Evolutionary conservation across 208 protist species (phyloP).

Genomic region (Trypanosomatidae sp.): DNA sequence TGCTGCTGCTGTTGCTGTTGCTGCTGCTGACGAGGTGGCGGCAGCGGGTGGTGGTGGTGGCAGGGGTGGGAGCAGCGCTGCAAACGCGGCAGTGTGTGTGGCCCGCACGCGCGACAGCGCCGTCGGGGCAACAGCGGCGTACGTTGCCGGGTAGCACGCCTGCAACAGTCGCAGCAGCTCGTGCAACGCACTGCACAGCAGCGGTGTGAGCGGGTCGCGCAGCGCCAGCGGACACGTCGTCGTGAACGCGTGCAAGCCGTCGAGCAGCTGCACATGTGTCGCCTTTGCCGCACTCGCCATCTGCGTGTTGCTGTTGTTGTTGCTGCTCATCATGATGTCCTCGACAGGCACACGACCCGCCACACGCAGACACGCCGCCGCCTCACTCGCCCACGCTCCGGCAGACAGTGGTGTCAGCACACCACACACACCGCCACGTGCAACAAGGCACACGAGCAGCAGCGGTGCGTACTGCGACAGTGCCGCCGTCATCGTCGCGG

Average conservation of each 20-base stretch:
- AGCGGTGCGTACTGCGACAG: slow-evolving; percentile 32
- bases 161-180: slow-evolving; percentile 41
- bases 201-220: slow-evolving; percentile 31
- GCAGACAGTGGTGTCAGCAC: slow-evolving; percentile 22
- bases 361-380: slow-evolving; percentile 33
- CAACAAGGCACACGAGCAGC: slow-evolving; percentile 36
- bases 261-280: slow-evolving; percentile 13
- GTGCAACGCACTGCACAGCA: slow-evolving; percentile 29
- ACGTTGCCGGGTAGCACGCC: slow-evolving; percentile 22
- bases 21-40: no score
- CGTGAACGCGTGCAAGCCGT: slow-evolving; percentile 32
- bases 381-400: slow-evolving; percentile 39
- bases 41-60: no score
- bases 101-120: background rate
- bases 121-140: background rate
- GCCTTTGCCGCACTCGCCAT: no score
- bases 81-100: background rate
- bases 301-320: no score
- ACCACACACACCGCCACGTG: slow-evolving; percentile 37
- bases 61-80: background rate
- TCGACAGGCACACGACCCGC: slow-evolving; percentile 31
- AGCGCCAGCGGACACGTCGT: slow-evolving; percentile 22
- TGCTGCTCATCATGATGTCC: slow-evolving; percentile 23
- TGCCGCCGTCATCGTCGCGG: no score
- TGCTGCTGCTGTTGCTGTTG: no score